phyloP scores from a whole-genome alignment of 495 filamentous ascomycete genomes.

The Collariella sp. region DNA sequence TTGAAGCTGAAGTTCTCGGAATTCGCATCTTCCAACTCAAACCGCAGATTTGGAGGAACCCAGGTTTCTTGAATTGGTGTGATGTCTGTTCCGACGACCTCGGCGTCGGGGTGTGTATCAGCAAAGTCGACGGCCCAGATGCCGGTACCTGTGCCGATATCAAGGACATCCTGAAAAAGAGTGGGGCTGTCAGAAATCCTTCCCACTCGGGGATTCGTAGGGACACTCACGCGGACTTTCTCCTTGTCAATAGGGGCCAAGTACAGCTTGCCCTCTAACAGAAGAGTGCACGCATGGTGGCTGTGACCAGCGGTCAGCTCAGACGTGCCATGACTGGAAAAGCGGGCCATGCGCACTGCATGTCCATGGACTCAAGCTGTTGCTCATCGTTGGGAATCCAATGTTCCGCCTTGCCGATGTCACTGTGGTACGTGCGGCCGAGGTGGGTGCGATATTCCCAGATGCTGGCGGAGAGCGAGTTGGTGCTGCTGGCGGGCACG shows the following conservation, averaged over 20 bases:
- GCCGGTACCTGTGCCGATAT: constrained; percentile 58
- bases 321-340: too few relatives aligned
- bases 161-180: constrained; percentile 30
- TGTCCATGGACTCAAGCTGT: neutral
- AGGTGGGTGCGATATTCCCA: constrained; percentile 22
- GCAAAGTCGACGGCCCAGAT: constrained; percentile 45
- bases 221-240: constrained; percentile 6
- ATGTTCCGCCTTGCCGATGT: constrained; percentile 21
- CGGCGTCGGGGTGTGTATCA: constrained; percentile 44
- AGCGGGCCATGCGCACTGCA: neutral
- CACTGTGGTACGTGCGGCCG: constrained; percentile 22
- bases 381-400: neutral
- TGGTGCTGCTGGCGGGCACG: constrained; percentile 3
- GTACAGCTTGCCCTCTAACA: constrained; percentile 2
- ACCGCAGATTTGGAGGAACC: too few relatives aligned
- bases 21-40: too few relatives aligned
- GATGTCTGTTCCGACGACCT: constrained; percentile 26
- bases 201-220: neutral
- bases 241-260: constrained; percentile 9
- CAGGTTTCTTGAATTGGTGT: too few relatives aligned
- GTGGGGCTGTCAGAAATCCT: too few relatives aligned
- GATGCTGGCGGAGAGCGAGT: constrained; percentile 21
- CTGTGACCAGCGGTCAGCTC: neutral
- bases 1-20: constrained; percentile 31
- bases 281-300: constrained; percentile 2